A percentile compares a stretch with the other conserved stretches of the same genome.
phyloP scores from a whole-genome alignment of 176 grass and related monocot species.

The Oryza brachyantha region DNA sequence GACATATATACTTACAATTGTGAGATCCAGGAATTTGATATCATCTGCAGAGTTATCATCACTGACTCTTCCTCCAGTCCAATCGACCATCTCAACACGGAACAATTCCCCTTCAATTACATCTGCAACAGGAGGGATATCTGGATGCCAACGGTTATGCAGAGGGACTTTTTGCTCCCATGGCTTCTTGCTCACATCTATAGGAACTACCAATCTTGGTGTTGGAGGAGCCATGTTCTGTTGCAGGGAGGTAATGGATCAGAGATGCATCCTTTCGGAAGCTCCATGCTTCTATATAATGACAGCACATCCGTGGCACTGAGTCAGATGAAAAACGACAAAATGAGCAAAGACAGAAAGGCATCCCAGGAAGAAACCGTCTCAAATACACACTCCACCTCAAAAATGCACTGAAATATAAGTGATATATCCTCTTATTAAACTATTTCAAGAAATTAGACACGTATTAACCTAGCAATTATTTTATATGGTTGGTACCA shows the following conservation, averaged over 20 bases:
- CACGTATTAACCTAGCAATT: conserved; percentile 5
- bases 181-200: conserved; percentile 88
- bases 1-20: conserved; percentile 53
- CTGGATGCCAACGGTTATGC: conserved; percentile 85
- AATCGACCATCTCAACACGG: conserved; percentile 85
- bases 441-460: conserved; percentile 9
- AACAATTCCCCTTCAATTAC: conserved; percentile 80
- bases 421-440: conserved; percentile 8
- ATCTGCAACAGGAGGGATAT: conserved; percentile 79
- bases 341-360: conserved; percentile 18
- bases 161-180: conserved; percentile 77
- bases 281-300: conserved; percentile 18
- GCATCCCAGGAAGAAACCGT: conserved; percentile 1
- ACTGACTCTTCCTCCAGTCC: conserved; percentile 53
- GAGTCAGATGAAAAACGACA: conserved; percentile 12
- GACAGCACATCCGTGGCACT: background rate
- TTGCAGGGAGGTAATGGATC: background rate
- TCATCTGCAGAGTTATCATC: conserved; percentile 83
- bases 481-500: conserved; percentile 8
- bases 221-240: conserved; percentile 67
- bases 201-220: conserved; percentile 63
- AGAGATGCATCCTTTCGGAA: conserved; percentile 7
- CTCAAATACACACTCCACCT: conserved; percentile 13
- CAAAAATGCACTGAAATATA: background rate
- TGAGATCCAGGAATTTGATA: conserved; percentile 67